Conservation (phyloP, 805 yeast species). For the Ogataea thermomethanolica region DNA sequence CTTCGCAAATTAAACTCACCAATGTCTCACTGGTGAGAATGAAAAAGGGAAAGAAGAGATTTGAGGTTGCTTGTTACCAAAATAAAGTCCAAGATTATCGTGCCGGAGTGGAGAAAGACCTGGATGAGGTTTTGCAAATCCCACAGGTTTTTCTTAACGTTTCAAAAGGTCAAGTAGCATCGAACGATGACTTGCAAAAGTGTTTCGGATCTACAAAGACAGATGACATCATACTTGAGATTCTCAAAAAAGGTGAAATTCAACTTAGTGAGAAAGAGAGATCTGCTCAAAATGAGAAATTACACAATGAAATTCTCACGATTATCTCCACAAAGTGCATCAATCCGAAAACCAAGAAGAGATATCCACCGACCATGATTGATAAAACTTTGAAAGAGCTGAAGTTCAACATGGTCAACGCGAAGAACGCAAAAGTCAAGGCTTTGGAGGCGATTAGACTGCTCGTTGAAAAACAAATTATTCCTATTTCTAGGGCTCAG, state of each 20-base stretch:
- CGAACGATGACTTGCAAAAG: slow-evolving; percentile 72
- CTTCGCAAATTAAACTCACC: slow-evolving; percentile 83
- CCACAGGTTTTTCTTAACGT: slow-evolving; percentile 93
- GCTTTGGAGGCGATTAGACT: slow-evolving; percentile 88
- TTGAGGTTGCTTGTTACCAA: slow-evolving; percentile 94
- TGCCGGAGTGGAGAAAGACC: slow-evolving; percentile 80
- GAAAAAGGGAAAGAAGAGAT: slow-evolving; percentile 86
- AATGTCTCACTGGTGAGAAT: slow-evolving; percentile 91
- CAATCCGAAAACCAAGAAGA: slow-evolving; percentile 82
- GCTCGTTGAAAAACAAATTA: slow-evolving; percentile 71
- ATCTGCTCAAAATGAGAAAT: slow-evolving; percentile 56
- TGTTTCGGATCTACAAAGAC: slow-evolving; percentile 75
- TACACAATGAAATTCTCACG: slow-evolving; percentile 68
- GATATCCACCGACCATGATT: slow-evolving; percentile 93
- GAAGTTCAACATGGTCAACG: slow-evolving; percentile 72
- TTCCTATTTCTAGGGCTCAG: slow-evolving; percentile 91
- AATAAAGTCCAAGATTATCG: slow-evolving; percentile 97
- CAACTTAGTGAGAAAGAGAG: slow-evolving; percentile 94
- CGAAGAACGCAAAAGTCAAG: slow-evolving; percentile 64
- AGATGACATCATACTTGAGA: slow-evolving; percentile 74
- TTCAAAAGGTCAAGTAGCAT: slow-evolving; percentile 91
- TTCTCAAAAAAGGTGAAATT: slow-evolving; percentile 86
- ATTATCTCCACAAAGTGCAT: slow-evolving; percentile 87
- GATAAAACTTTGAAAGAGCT: slow-evolving; percentile 77
- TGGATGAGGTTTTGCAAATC: slow-evolving; percentile 93